These are phyloP conservation scores for Trypethelium eluteriae DNA, from an alignment of 495 filamentous ascomycete species.

Conservation along the genomic window DNA sequence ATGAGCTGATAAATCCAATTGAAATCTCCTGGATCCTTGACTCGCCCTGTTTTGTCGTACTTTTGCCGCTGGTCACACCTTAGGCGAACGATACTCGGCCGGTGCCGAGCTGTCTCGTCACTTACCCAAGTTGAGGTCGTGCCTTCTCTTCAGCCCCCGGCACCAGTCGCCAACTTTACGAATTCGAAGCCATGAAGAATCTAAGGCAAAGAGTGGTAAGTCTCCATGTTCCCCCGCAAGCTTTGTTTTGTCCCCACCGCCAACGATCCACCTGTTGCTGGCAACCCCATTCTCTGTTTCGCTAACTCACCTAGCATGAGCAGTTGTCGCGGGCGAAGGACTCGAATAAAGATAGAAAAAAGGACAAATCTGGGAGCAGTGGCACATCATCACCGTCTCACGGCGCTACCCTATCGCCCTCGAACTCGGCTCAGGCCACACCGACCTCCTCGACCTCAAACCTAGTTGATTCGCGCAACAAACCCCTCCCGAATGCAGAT, in stretches of 20 bases:
- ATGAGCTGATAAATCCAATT: not conserved
- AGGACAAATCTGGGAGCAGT: constrained; percentile 80
- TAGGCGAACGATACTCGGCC: not conserved
- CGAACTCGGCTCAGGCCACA: constrained; percentile 53
- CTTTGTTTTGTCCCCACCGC: constrained; percentile 24
- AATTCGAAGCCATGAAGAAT: constrained; percentile 65
- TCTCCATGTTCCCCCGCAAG: constrained; percentile 31
- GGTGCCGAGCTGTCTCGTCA: constrained; percentile 6
- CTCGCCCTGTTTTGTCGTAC: not conserved
- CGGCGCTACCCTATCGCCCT: constrained; percentile 51
- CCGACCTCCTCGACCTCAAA: constrained; percentile 71
- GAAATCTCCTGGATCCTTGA: not conserved
- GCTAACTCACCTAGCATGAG: constrained; percentile 50
- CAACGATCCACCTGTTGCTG: constrained; percentile 20
- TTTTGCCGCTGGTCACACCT: not conserved
- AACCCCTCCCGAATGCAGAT: constrained; percentile 63
- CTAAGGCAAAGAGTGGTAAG: constrained; percentile 97
- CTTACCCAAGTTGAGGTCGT: constrained; percentile 4
- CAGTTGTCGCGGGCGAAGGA: constrained; percentile 95
- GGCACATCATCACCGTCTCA: constrained; percentile 71
- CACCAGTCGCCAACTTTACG: not conserved
- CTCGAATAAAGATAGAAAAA: constrained; percentile 79
- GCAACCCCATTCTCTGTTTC: not conserved
- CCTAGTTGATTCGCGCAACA: constrained; percentile 77
- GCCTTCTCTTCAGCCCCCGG: constrained; percentile 7